phyloP scores from a whole-genome alignment of 1,139 yeast species.

The Protomyces pachydermus region DNA sequence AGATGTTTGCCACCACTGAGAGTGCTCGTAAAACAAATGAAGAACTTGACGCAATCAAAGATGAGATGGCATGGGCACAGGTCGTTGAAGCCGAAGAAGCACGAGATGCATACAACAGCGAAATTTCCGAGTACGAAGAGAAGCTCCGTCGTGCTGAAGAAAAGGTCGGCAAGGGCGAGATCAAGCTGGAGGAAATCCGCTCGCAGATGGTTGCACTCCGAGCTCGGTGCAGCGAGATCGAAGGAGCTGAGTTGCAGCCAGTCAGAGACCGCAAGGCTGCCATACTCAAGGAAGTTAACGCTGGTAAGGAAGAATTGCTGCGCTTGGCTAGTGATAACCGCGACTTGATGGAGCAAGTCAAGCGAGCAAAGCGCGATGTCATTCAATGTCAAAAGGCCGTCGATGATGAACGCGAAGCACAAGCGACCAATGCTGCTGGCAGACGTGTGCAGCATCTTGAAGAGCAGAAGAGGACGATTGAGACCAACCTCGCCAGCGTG shows the following conservation, averaged over 20 bases:
- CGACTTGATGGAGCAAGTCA: conserved; percentile 12
- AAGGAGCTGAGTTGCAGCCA: neutral
- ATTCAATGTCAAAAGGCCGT: conserved; percentile 1
- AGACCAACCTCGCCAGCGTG: conserved; percentile 40
- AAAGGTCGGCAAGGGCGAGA: neutral
- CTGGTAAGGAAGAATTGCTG: conserved; percentile 9
- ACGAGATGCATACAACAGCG: neutral
- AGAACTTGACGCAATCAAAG: conserved; percentile 17
- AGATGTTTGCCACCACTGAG: conserved; percentile 41
- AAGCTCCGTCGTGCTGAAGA: neutral
- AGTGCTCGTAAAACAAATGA: conserved; percentile 33
- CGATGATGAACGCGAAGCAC: conserved; percentile 2
- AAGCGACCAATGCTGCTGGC: conserved; percentile 22
- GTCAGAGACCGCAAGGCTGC: neutral
- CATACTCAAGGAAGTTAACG: neutral
- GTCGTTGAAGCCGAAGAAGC: conserved; percentile 18
- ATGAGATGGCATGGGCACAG: conserved; percentile 15
- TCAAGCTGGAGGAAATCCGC: neutral
- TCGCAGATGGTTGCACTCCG: neutral
- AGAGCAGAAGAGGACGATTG: conserved; percentile 28
- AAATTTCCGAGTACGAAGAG: conserved; percentile 44
- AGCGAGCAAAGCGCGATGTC: conserved; percentile 7
- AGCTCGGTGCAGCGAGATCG: neutral
- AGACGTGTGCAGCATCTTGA: neutral
- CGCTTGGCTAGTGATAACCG: conserved; percentile 3